A percentile compares a stretch with the other conserved stretches of the same genome.
phyloP scores from a whole-genome alignment of 495 filamentous ascomycete genomes.

The Apodospora peruviana region DNA sequence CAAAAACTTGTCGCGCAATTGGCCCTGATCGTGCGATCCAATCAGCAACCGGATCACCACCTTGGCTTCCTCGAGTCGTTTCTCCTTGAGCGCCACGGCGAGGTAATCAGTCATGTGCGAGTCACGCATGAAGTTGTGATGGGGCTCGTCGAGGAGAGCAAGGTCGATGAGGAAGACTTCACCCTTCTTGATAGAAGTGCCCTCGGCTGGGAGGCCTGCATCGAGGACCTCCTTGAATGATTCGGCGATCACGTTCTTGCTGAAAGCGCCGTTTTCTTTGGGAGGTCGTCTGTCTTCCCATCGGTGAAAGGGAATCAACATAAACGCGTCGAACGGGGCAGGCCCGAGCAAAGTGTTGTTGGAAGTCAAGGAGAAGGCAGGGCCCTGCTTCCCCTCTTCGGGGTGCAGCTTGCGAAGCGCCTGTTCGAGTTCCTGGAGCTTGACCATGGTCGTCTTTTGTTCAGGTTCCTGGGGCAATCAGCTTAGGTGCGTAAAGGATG shows the following conservation, averaged over 20 bases:
- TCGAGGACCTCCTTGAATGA: background rate
- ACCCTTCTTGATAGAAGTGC: too few species aligned
- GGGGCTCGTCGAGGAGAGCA: background rate
- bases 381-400: too few species aligned
- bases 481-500: too few species aligned
- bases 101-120: background rate
- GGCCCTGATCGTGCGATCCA: background rate
- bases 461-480: too few species aligned
- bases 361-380: background rate
- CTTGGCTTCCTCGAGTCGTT: background rate
- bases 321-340: background rate
- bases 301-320: background rate
- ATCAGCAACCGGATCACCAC: background rate
- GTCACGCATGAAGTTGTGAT: background rate
- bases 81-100: background rate
- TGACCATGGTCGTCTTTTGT: too few species aligned
- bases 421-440: too few species aligned
- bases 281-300: background rate
- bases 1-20: background rate
- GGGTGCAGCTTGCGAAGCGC: too few species aligned
- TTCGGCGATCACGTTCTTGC: background rate
- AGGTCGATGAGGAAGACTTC: background rate
- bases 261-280: too few species aligned
- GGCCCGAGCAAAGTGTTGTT: too few species aligned
- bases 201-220: background rate